phyloP scores from a whole-genome alignment of 495 filamentous ascomycete genomes.

The Copromyces sp. region DNA sequence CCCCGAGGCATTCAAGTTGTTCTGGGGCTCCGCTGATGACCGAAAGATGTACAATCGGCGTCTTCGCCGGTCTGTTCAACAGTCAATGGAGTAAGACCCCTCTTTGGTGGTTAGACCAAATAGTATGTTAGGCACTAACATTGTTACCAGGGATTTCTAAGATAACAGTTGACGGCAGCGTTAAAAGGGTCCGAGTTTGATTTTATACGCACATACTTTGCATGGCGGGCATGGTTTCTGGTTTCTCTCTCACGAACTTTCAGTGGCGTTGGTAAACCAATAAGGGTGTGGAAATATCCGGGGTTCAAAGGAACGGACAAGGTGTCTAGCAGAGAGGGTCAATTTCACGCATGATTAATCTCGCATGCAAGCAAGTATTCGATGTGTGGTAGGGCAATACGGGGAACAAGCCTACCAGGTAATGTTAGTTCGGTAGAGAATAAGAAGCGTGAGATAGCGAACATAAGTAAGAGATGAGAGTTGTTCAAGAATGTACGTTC shows the following conservation, averaged over 20 bases:
- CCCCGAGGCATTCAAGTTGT: conserved; percentile 74
- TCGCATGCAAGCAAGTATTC: neutral
- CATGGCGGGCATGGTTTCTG: neutral
- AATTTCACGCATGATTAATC: neutral
- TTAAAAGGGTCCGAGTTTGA: neutral
- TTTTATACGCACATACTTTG: conserved; percentile 1
- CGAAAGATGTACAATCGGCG: conserved; percentile 76
- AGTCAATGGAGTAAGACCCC: conserved; percentile 39
- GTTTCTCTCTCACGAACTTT: neutral
- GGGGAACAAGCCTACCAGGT: neutral
- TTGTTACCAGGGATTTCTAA: neutral
- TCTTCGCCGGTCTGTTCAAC: conserved; percentile 52
- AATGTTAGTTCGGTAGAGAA: neutral
- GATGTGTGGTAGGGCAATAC: neutral
- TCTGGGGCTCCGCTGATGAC: conserved; percentile 72
- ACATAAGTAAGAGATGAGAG: neutral
- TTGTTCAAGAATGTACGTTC: neutral
- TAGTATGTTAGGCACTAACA: neutral
- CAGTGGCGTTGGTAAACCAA: neutral
- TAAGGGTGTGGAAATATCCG: neutral
- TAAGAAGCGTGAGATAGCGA: neutral
- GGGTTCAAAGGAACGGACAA: neutral
- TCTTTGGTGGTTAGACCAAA: neutral
- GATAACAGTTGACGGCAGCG: neutral
- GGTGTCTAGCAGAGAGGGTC: neutral